Conservation (phyloP, 768 basidiomycete species). For the Lactifluus rugatus region DNA sequence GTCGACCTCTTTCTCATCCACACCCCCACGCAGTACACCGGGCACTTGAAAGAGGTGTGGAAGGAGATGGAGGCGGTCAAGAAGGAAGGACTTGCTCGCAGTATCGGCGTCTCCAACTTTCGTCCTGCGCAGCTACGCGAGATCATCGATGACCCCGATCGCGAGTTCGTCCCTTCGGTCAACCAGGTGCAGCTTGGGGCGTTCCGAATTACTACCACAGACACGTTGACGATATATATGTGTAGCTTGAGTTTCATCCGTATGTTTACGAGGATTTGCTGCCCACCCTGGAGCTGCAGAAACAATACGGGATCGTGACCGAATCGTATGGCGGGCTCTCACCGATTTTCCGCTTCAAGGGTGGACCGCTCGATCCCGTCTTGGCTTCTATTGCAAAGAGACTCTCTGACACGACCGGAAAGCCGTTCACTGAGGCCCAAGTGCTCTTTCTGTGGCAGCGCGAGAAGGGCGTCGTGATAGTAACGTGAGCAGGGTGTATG, state of each 20-base stretch:
- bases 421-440: slow-evolving; percentile 24
- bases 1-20: slow-evolving; percentile 42
- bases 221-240: background rate
- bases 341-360: slow-evolving; percentile 29
- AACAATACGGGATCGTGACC: slow-evolving; percentile 31
- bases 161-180: slow-evolving; percentile 39
- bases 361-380: slow-evolving; percentile 33
- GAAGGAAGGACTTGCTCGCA: slow-evolving; percentile 31
- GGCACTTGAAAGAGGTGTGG: slow-evolving; percentile 32
- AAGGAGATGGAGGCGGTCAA: slow-evolving; percentile 34
- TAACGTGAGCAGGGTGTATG: slow-evolving; percentile 26
- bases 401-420: slow-evolving; percentile 20
- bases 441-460: slow-evolving; percentile 27
- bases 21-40: slow-evolving; percentile 21
- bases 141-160: slow-evolving; percentile 34
- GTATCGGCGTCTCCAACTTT: slow-evolving; percentile 51
- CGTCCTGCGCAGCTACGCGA: slow-evolving; percentile 33
- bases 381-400: slow-evolving; percentile 27
- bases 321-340: slow-evolving; percentile 34
- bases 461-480: slow-evolving; percentile 25
- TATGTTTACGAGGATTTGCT: slow-evolving; percentile 38
- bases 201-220: background rate
- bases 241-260: slow-evolving; percentile 46
- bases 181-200: slow-evolving; percentile 36
- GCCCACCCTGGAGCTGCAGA: slow-evolving; percentile 28